Evolutionary conservation across 192 early-diverging fungal genomes (phyloP).

Genomic region (Coemansia pectinata): DNA sequence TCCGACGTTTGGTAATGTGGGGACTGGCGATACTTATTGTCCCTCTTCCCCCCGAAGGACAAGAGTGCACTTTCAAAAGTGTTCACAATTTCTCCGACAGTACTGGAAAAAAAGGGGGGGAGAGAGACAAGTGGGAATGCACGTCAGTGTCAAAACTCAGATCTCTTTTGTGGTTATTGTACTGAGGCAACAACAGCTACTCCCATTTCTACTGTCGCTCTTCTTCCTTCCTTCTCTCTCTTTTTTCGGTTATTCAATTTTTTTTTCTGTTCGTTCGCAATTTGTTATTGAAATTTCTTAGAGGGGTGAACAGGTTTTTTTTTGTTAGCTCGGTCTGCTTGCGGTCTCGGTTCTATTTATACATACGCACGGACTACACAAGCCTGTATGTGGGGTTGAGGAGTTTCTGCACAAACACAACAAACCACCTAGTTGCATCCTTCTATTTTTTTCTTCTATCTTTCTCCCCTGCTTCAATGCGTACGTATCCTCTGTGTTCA

Average conservation of each 20-base stretch:
- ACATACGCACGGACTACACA: background rate
- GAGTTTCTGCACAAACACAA: background rate
- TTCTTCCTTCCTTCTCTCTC: background rate
- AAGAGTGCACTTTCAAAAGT: background rate
- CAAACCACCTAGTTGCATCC: background rate
- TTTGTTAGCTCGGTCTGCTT: background rate
- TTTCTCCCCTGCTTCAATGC: background rate
- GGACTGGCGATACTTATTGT: background rate
- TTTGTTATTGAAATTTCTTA: slow-evolving; percentile 3
- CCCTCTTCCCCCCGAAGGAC: background rate
- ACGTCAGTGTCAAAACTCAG: background rate
- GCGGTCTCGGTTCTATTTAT: background rate
- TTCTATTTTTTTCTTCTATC: background rate
- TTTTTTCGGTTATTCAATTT: background rate
- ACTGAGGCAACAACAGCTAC: no score
- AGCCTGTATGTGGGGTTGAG: background rate
- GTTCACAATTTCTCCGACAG: background rate
- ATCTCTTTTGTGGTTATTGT: slow-evolving; percentile 1
- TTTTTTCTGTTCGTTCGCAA: background rate
- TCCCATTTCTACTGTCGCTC: background rate
- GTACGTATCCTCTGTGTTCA: background rate
- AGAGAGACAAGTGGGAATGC: background rate
- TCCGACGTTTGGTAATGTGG: background rate
- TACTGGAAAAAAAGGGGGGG: background rate
- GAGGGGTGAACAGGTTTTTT: background rate